These are phyloP conservation scores for Salvia sclarea DNA, from an alignment of 305 asterid species.

Conservation along the genomic window DNA sequence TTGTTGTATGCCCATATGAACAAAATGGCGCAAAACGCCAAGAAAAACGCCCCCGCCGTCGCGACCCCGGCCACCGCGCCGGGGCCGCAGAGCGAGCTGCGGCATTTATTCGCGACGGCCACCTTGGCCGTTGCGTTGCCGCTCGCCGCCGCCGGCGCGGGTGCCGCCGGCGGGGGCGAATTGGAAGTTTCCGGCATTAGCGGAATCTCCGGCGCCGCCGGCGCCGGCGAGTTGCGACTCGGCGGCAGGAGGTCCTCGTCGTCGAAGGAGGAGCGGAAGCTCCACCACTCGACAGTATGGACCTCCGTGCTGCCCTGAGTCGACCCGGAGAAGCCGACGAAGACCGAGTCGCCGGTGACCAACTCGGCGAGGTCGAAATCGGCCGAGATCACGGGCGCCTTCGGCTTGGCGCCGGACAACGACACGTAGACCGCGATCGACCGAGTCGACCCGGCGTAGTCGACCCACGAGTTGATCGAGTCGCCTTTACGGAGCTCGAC, in stretches of 20 bases:
- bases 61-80: slow-evolving; percentile 86
- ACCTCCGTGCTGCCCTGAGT: slow-evolving; percentile 96
- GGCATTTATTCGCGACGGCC: slow-evolving; percentile 51
- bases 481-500: slow-evolving; percentile 79
- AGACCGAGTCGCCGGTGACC: slow-evolving; percentile 53
- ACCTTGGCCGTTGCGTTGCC: slow-evolving; percentile 28
- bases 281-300: slow-evolving; percentile 89
- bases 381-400: slow-evolving; percentile 60
- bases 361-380: slow-evolving; percentile 50
- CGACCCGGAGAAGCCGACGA: slow-evolving; percentile 84
- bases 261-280: slow-evolving; percentile 72
- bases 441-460: slow-evolving; percentile 65
- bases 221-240: too few species aligned
- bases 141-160: slow-evolving; percentile 41
- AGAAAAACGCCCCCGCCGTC: slow-evolving; percentile 74
- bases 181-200: slow-evolving; percentile 34
- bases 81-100: slow-evolving; percentile 57
- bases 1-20: slow-evolving; percentile 65
- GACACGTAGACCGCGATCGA: slow-evolving; percentile 58
- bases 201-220: slow-evolving; percentile 39
- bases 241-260: slow-evolving; percentile 52
- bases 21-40: slow-evolving; percentile 55
- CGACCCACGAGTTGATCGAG: slow-evolving; percentile 75
- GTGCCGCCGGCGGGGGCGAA: slow-evolving; percentile 54
- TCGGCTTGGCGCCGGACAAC: slow-evolving; percentile 63